Conservation (phyloP, 2,329 filamentous ascomycete genomes). For the Acephala macrosclerotiorum region DNA sequence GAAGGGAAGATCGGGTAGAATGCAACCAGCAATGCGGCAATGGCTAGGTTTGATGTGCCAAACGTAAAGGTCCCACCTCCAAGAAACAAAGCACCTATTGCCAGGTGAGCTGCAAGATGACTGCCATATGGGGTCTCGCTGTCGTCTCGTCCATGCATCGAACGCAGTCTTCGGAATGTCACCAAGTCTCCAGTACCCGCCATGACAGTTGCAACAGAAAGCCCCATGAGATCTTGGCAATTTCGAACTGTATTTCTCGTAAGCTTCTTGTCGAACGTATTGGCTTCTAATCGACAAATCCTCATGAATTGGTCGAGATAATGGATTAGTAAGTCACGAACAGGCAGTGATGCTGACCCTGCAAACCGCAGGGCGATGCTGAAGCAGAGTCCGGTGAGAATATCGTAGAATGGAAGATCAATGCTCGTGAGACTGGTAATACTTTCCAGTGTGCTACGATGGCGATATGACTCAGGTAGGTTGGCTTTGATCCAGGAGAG, state of each 20-base stretch:
- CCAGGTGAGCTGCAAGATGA: conserved; percentile 90
- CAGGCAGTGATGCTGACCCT: conserved; percentile 72
- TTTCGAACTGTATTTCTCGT: conserved; percentile 84
- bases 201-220: conserved; percentile 90
- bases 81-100: conserved; percentile 88
- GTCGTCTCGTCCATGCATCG: conserved; percentile 87
- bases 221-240: conserved; percentile 86
- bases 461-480: conserved; percentile 74
- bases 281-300: conserved; percentile 67
- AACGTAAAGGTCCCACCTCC: conserved; percentile 94
- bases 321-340: conserved; percentile 81
- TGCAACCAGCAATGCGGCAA: conserved; percentile 84
- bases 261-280: conserved; percentile 80
- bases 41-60: conserved; percentile 84
- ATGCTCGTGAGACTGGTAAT: conserved; percentile 74
- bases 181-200: conserved; percentile 90
- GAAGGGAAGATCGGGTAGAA: conserved; percentile 95
- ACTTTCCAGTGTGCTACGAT: conserved; percentile 64
- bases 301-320: conserved; percentile 89
- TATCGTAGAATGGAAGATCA: conserved; percentile 92
- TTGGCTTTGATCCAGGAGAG: conserved; percentile 78
- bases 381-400: conserved; percentile 88
- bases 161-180: conserved; percentile 84
- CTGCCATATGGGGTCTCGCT: conserved; percentile 89
- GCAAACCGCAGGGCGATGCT: conserved; percentile 77